phyloP scores from a whole-genome alignment of 1,139 yeast species.

The Eremothecium sinecaudum region DNA sequence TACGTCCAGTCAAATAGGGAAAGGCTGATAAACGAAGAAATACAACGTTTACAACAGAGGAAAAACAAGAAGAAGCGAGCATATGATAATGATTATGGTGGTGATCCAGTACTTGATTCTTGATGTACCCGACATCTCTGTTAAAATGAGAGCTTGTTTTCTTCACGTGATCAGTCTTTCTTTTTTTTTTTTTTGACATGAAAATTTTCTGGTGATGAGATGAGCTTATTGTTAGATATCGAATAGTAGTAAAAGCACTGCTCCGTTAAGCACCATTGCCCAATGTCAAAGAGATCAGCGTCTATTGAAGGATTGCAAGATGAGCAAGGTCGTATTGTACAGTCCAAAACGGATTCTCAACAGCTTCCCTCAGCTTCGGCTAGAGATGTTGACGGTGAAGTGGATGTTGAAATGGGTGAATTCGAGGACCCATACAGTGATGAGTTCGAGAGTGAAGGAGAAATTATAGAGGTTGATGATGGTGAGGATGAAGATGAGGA shows the following conservation, averaged over 20 bases:
- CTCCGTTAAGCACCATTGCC: neutral
- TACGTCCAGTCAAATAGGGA: slow-evolving; percentile 17
- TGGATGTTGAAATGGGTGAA: slow-evolving; percentile 62
- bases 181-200: neutral
- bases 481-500: slow-evolving; percentile 44
- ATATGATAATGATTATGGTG: too few relatives aligned
- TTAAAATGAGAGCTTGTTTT: slow-evolving; percentile 1
- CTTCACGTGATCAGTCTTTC: neutral
- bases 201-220: slow-evolving; percentile 16
- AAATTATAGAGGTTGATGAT: slow-evolving; percentile 67
- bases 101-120: too few relatives aligned
- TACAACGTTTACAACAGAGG: too few relatives aligned
- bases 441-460: slow-evolving; percentile 90
- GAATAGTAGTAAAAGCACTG: neutral
- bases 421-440: slow-evolving; percentile 94
- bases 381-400: slow-evolving; percentile 20
- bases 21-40: slow-evolving; percentile 20
- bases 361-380: slow-evolving; percentile 31
- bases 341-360: slow-evolving; percentile 31
- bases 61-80: slow-evolving; percentile 15
- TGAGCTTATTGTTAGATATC: slow-evolving; percentile 9
- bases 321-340: slow-evolving; percentile 31
- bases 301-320: slow-evolving; percentile 33
- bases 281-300: slow-evolving; percentile 55
- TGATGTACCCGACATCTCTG: too few relatives aligned